A percentile compares a stretch with the other conserved stretches of the same genome.
Conservation (phyloP, 2,329 filamentous ascomycete species). For the Talaromyces sp. region DNA sequence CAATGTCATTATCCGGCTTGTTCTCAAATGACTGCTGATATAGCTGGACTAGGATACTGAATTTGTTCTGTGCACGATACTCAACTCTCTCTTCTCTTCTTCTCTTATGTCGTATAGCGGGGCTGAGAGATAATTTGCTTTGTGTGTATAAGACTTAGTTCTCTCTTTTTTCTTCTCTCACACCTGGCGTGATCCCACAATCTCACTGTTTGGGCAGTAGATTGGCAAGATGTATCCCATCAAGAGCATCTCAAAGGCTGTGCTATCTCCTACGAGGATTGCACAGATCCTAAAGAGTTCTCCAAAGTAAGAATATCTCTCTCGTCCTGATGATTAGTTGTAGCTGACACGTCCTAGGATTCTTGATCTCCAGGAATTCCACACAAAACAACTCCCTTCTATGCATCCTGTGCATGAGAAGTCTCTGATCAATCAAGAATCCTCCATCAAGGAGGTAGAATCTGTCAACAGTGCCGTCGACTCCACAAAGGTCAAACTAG, state of each 20-base stretch:
- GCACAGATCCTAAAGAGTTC: not conserved
- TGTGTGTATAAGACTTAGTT: not conserved
- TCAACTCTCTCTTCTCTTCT: not conserved
- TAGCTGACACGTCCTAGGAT: not conserved
- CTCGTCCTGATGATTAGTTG: not conserved
- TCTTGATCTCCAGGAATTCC: not conserved
- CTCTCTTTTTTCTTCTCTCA: not conserved
- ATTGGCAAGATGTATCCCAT: slow-evolving; percentile 6
- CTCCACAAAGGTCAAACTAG: not conserved
- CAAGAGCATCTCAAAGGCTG: not conserved
- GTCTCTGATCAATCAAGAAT: not conserved
- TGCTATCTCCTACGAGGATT: not conserved
- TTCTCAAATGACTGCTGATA: not conserved
- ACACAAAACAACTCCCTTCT: not conserved
- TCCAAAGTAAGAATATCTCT: not conserved
- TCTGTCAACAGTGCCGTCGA: not conserved
- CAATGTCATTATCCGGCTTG: not conserved
- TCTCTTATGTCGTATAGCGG: not conserved
- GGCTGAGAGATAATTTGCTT: not conserved
- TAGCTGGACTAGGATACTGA: no score
- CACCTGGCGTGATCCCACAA: not conserved
- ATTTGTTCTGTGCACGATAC: no score
- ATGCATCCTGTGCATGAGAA: not conserved
- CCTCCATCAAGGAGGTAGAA: not conserved
- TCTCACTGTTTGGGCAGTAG: not conserved